Base-by-base conservation (phyloP, 2,329 filamentous ascomycete species). In the Rutstroemia sp. region DNA sequence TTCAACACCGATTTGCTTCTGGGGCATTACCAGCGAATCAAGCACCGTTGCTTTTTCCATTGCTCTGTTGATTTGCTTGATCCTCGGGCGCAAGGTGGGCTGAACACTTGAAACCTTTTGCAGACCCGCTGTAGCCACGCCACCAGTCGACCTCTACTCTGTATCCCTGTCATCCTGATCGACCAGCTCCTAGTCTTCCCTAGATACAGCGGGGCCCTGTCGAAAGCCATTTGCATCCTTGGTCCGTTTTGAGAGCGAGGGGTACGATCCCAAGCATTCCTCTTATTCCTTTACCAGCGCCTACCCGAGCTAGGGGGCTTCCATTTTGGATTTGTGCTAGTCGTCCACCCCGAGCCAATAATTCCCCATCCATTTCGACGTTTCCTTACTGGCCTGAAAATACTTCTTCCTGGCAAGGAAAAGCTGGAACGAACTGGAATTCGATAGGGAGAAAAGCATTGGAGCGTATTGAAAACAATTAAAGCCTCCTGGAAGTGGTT, bases 231-330 rank as follows among this genome's bases (percentile, higher is more conserved):
- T 42, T 42, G 52, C 52, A 55, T 55, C 52, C 52, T 55, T 53
- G 48, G 48, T 50, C 52, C 52, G 18, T 55, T 50, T 50, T n/a
- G 37, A 55, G 52, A 55, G 19, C 46, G 53, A 55, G 53, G 47
- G 53, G 46, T 34, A 54, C 45, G 42, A 49, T 54, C 45, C 45
- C 45, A 54, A 54, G 52, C 53, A 55, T 55, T 51, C 53, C 53
- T 55, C 19, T 55, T 39, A 55, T 55, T 50, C 52, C 52, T 55
- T 55, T 55, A 21, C 46, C 53, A 51, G 53, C 53, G 53, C 53
- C 53, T 51, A 55, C 30, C 9, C 30, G 30, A 34, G 30, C 30
- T 12, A 34, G 30, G 30, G 23, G 21, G 18, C 37, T 50, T 46
- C 18, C 41, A 49, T 49, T 42, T 46, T 21, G 42, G 18, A 39